Percentiles rank a stretch among this genome's conserved stretches.
phyloP scores from a whole-genome alignment of 257 asterid genomes.

The Solanum chilense region DNA sequence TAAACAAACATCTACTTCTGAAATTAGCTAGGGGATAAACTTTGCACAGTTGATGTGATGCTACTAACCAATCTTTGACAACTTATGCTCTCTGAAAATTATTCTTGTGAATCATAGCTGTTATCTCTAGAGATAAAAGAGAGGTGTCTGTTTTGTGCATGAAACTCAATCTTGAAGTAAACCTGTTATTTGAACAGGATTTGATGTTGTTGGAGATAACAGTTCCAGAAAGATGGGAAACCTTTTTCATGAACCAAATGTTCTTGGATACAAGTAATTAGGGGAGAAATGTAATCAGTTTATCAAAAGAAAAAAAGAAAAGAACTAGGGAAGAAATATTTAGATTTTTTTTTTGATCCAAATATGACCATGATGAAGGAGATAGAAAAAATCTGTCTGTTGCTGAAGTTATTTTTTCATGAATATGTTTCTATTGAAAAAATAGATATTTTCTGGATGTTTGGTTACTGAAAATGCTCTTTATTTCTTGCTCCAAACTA shows the following conservation, averaged over 20 bases:
- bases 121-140: neutral
- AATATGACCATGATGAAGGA: neutral
- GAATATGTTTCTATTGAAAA: neutral
- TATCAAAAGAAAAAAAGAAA: neutral
- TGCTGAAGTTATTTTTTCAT: neutral
- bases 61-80: neutral
- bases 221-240: neutral
- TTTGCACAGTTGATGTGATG: neutral
- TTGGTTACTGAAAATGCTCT: neutral
- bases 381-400: neutral
- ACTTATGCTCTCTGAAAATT: neutral
- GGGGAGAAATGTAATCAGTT: neutral
- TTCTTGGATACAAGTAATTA: neutral
- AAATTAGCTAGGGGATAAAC: neutral
- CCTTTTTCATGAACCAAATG: neutral
- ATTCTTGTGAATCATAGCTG: neutral
- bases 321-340: neutral
- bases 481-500: neutral
- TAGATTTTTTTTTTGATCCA: neutral
- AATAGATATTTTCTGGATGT: neutral
- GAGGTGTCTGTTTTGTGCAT: neutral
- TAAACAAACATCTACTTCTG: constrained; percentile 1
- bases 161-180: neutral
- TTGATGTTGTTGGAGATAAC: neutral
- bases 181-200: neutral